phyloP scores from a whole-genome alignment of 306 rosid species.

The Malus fusca region DNA sequence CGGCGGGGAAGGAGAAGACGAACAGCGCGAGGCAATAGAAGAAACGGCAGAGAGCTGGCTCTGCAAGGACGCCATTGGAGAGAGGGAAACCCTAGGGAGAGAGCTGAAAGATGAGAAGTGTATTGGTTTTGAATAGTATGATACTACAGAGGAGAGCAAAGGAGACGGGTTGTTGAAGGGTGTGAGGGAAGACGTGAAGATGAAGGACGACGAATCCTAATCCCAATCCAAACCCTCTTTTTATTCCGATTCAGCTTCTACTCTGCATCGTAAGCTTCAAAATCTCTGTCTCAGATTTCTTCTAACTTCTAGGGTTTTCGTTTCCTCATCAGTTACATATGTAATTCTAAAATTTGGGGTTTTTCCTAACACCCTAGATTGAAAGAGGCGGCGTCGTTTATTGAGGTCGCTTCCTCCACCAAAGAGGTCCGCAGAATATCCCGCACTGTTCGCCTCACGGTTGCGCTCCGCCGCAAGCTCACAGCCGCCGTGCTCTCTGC shows the following conservation, averaged over 20 bases:
- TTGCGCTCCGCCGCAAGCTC: conserved; percentile 43
- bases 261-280: not conserved
- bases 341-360: not conserved
- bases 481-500: conserved; percentile 30
- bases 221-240: not conserved
- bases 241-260: not conserved
- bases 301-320: not conserved
- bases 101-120: not conserved
- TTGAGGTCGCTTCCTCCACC: conserved; percentile 52
- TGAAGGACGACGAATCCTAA: not conserved
- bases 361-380: conserved; percentile 14
- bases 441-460: conserved; percentile 49
- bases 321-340: not conserved
- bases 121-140: not conserved
- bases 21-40: no score
- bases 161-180: no score
- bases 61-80: no score
- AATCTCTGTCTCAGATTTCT: not conserved
- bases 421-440: conserved; percentile 24
- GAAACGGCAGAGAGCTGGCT: no score
- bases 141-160: no score
- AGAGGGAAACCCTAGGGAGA: no score
- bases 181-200: not conserved
- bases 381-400: conserved; percentile 47
- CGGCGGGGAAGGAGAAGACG: no score